phyloP scores from a whole-genome alignment of 2,329 filamentous ascomycete genomes.

The Penicillium sp. region DNA sequence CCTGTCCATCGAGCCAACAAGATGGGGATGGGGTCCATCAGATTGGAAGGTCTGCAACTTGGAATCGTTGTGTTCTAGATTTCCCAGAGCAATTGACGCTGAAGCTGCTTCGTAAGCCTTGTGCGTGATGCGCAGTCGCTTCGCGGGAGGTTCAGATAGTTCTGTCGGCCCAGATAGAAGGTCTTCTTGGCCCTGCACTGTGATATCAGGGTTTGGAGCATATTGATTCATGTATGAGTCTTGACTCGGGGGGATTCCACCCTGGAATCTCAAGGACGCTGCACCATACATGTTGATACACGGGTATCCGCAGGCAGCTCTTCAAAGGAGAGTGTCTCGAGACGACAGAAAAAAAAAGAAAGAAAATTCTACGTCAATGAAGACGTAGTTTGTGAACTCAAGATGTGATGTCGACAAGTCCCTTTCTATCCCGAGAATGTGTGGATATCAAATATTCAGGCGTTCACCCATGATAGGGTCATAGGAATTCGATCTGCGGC shows the following conservation, averaged over 20 bases:
- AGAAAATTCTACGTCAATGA: background rate
- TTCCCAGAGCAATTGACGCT: background rate
- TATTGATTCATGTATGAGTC: conserved; percentile 16
- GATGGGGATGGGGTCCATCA: conserved; percentile 4
- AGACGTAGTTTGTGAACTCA: background rate
- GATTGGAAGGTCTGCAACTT: background rate
- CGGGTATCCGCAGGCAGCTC: conserved; percentile 5
- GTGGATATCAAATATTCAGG: conserved; percentile 21
- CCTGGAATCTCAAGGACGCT: conserved; percentile 18
- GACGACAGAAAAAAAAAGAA: background rate
- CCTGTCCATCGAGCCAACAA: conserved; percentile 1
- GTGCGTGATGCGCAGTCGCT: conserved; percentile 17
- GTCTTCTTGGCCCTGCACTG: background rate
- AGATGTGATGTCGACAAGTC: background rate
- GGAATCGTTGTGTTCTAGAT: background rate
- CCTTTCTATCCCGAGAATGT: conserved; percentile 8
- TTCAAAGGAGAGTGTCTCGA: background rate
- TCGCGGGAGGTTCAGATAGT: conserved; percentile 17
- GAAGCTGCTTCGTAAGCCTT: conserved; percentile 2
- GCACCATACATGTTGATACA: conserved; percentile 25
- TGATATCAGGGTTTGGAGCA: conserved; percentile 4
- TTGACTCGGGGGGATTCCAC: conserved; percentile 8
- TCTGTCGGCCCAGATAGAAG: background rate
- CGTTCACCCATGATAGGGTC: conserved; percentile 25
- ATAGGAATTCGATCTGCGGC: conserved; percentile 10